phyloP scores from a whole-genome alignment of 768 basidiomycete species.

The Phylloporus rhodoxanthus region DNA sequence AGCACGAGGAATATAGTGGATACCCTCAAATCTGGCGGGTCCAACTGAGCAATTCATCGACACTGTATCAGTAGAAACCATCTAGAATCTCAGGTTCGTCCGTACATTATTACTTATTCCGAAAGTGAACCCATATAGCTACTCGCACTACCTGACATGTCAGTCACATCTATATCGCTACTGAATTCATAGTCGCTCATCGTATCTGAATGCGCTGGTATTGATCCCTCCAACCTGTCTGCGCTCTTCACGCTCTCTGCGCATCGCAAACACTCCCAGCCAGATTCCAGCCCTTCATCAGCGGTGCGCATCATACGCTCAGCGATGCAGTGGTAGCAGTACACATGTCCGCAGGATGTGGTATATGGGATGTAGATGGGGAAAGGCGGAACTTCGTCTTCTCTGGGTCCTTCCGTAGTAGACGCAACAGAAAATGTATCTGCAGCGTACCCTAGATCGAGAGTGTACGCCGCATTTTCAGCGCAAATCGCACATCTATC shows the following conservation, averaged over 20 bases:
- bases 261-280: conserved; percentile 86
- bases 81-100: background rate
- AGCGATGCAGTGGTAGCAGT: conserved; percentile 92
- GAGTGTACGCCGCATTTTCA: conserved; percentile 61
- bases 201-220: conserved; percentile 22
- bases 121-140: conserved; percentile 35
- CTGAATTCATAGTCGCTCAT: conserved; percentile 59
- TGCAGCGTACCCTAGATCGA: conserved; percentile 49
- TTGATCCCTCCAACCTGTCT: conserved; percentile 40
- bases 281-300: conserved; percentile 50
- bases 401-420: conserved; percentile 18
- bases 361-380: conserved; percentile 80
- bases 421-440: conserved; percentile 39
- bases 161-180: conserved; percentile 40
- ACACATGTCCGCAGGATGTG: conserved; percentile 77
- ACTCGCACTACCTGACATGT: conserved; percentile 47
- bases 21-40: conserved; percentile 30
- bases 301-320: conserved; percentile 71
- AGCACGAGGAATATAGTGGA: conserved; percentile 35
- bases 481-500: conserved; percentile 90
- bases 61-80: conserved; percentile 9
- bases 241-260: conserved; percentile 57
- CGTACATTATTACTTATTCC: conserved; percentile 12
- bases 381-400: conserved; percentile 42
- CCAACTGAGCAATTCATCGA: conserved; percentile 3